Conservation (phyloP, 129 eudicot species). For the Ambrosia artemisiifolia region DNA sequence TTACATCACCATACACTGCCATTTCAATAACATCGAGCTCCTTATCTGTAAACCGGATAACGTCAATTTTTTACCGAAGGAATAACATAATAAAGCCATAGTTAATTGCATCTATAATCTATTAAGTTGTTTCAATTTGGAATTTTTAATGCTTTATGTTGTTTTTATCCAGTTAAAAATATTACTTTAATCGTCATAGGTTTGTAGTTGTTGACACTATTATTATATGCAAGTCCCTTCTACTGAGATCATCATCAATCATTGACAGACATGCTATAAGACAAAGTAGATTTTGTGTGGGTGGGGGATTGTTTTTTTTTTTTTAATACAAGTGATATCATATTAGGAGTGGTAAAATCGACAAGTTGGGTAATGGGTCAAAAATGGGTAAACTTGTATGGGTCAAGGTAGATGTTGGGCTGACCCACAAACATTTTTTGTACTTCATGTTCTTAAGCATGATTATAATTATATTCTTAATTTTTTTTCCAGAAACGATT, state of each 20-base stretch:
- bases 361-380: not conserved
- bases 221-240: conserved; percentile 5
- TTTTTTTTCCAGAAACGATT: not conserved
- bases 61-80: not conserved
- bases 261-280: not conserved
- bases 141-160: conserved; percentile 6
- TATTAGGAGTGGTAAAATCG: no score
- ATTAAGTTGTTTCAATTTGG: not conserved
- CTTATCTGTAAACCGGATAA: conserved; percentile 50
- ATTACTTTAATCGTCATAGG: not conserved
- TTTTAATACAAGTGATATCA: not conserved
- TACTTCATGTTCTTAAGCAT: not conserved
- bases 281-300: not conserved
- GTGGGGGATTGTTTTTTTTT: not conserved
- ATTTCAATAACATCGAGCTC: conserved; percentile 93
- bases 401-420: not conserved
- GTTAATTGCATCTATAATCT: not conserved
- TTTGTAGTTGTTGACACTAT: conserved; percentile 14
- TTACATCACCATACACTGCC: conserved; percentile 96
- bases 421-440: not conserved
- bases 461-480: not conserved
- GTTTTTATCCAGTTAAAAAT: conserved; percentile 7
- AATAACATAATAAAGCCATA: not conserved
- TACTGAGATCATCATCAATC: conserved; percentile 5
- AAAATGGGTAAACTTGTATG: not conserved